These are phyloP conservation scores for Pulveroboletus sp. DNA, from an alignment of 768 basidiomycete species.

Conservation along the genomic window DNA sequence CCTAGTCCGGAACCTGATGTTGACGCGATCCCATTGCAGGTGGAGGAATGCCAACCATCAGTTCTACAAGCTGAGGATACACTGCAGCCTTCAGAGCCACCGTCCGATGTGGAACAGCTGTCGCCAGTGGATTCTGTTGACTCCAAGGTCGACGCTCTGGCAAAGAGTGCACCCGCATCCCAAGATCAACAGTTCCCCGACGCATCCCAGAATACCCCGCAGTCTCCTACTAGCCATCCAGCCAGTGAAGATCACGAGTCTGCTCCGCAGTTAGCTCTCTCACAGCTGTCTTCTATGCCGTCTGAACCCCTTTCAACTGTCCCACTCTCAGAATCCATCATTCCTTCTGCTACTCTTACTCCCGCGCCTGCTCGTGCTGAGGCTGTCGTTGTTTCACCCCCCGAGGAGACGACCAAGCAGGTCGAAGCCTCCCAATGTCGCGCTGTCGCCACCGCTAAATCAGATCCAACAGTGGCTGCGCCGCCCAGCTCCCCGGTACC, in stretches of 20 bases:
- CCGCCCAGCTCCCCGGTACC: slow-evolving; percentile 9
- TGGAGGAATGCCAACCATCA: slow-evolving; percentile 1
- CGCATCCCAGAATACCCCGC: slow-evolving; percentile 2
- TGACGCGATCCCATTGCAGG: neutral
- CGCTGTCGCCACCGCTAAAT: neutral
- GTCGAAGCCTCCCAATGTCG: neutral
- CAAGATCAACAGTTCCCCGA: neutral
- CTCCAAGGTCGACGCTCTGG: neutral
- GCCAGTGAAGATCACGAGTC: slow-evolving; percentile 10
- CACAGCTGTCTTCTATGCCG: slow-evolving; percentile 5
- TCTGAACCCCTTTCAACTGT: neutral
- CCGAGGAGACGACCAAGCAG: slow-evolving; percentile 1
- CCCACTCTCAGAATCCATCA: neutral
- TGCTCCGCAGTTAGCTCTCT: slow-evolving; percentile 11
- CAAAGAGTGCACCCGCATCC: slow-evolving; percentile 1
- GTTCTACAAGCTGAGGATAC: neutral
- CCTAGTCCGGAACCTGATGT: neutral
- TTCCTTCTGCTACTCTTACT: neutral
- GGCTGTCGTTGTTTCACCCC: neutral
- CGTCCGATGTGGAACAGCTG: neutral
- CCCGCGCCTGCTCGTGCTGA: neutral
- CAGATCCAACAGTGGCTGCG: slow-evolving; percentile 3
- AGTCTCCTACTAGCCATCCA: neutral
- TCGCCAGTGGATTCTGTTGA: neutral
- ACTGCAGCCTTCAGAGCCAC: neutral